Base-by-base conservation (phyloP, 495 filamentous ascomycete species). In the Amphirosellinia nigrospora region DNA sequence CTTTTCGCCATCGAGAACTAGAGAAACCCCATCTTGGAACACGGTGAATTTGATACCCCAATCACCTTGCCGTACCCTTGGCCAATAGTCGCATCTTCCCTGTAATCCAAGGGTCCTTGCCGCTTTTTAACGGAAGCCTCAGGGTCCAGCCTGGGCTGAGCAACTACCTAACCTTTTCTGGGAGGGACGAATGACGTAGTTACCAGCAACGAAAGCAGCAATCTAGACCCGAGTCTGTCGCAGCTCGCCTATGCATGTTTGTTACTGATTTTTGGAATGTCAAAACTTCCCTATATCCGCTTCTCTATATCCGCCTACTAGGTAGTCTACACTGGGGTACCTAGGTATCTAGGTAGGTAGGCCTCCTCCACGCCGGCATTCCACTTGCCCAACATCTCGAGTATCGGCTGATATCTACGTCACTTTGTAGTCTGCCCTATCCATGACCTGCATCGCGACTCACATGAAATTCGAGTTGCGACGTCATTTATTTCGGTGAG, bases 401-500 rank as follows among this genome's bases (percentile, higher is more conserved):
- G n/a, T 32, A 50, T 60, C 28, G 36, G n/a, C 65, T 46, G 32
- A 58, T 26, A 28, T 45, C 39, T 50, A 43, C 55, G 53, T 56
- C 66, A 60, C 66, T 11, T 16, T 36, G 4, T 4, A 43, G 23
- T 6, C 9, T 23, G 32, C 58, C 23, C 36, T 53, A 8, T n/a
- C 10, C 15, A 45, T 10, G 16, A 55, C 23, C 56, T 69, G 34
- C 36, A 36, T 32, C 34, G 34, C 56, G 67, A 69, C 67, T 69
- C 58, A 62, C 67, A 23, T 62, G 19, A 23, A 45, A 23, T 39
- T 6, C 13, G 19, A 23, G 56, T 10, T 46, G 21, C 61, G 39
- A 65, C 68, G 61, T 65, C 61, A 65, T 59, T 30, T 32, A 11
- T 36, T 60, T 65, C 61, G 68, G 68, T 70, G 68, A 64, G 68